Evolutionary conservation across 2,329 filamentous ascomycete genomes (phyloP), one percentile per base, ranked within the genome.

Genomic region (Diaporthe helianthi): DNA sequence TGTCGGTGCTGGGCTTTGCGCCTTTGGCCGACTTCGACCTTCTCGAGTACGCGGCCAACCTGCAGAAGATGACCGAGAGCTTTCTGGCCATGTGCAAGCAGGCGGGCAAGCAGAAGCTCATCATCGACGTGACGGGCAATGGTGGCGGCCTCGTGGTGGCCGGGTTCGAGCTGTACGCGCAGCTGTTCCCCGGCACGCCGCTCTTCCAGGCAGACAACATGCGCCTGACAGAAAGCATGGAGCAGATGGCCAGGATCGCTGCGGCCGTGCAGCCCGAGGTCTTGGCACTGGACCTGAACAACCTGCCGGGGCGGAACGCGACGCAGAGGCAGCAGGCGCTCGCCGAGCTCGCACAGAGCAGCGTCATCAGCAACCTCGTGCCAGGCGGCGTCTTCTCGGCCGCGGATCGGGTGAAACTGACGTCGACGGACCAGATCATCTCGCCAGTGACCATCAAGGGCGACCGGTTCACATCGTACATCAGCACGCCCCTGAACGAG

Each of bases 41-140:
- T 2, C 4, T 47, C 1, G 68, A 73, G 24, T 77, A 76, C 55
- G 67, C 78, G 26, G 73, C 67, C 44, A 68, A 74, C 51, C 73
- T 76, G n/a, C 61, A 80, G 9, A 70, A 78, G 26, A 69, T 71
- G 2, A 58, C 74, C 4, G 71, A 55, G 9, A 64, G 66, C 9
- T 85, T 89, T 72, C 79, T 90, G 19, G 77, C 80, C 0, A 78
- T 80, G 49, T 83, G 83, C 15, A 81, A 83, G 51, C 72, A 76
- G 2, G 79, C 80, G 2, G 81, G 83, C 2, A 89, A 89, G 75
- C 86, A 80, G 2, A 89, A 87, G 75, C 80, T 92, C 6, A 82
- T 92, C 36, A 85, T 92, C 69, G 90, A 92, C 72, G 75, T 92
- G 8, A 83, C 86, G 4, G 82, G 80, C 2, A 93, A 92, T 72